These are phyloP conservation scores for Dorcoceras hygrometricum DNA, from an alignment of 257 asterid genomes.

Conservation along the genomic window DNA sequence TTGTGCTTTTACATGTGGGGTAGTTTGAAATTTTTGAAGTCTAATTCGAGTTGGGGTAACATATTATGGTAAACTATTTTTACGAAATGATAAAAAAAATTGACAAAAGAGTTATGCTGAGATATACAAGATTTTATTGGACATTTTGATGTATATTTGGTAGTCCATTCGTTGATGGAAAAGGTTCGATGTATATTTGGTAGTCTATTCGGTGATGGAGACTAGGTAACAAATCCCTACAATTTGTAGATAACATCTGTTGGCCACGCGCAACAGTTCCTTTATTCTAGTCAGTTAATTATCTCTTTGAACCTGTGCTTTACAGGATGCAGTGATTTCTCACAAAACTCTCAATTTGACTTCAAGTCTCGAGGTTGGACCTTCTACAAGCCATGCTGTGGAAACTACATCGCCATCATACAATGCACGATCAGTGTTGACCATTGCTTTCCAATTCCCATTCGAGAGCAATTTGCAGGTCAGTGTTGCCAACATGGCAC, in stretches of 20 bases:
- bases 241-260: neutral
- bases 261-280: neutral
- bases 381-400: conserved; percentile 34
- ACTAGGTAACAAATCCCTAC: neutral
- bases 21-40: neutral
- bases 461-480: conserved; percentile 84
- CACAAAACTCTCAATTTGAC: conserved; percentile 77
- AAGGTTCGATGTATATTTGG: neutral
- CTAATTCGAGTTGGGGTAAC: neutral
- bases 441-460: conserved; percentile 94
- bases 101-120: neutral
- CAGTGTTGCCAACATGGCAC: conserved; percentile 80
- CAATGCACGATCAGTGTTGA: conserved; percentile 67
- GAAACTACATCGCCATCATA: conserved; percentile 36
- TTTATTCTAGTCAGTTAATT: neutral
- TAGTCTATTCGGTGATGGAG: neutral
- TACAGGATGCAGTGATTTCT: conserved; percentile 39
- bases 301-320: conserved; percentile 34
- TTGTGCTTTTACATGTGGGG: neutral
- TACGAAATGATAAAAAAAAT: neutral
- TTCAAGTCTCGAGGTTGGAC: conserved; percentile 76
- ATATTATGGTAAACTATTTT: too few relatives aligned
- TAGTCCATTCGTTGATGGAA: too few relatives aligned
- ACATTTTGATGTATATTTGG: neutral
- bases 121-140: neutral